phyloP scores from a whole-genome alignment of 176 grass and related monocot genomes.

The Miscanthus lutarioriparius region DNA sequence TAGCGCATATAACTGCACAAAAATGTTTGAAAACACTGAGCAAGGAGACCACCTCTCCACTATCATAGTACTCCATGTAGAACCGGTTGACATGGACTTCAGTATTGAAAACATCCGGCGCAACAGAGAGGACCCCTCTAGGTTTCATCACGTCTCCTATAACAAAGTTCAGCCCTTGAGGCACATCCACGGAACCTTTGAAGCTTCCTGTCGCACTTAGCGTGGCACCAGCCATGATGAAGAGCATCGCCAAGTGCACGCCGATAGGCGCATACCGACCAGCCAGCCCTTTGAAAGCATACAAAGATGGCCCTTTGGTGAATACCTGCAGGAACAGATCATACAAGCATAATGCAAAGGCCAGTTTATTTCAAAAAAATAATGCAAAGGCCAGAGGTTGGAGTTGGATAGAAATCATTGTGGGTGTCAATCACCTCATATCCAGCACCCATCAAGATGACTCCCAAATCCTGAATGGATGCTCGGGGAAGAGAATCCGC shows the following conservation, averaged over 20 bases:
- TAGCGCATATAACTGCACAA: background rate
- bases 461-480: slow-evolving; percentile 80
- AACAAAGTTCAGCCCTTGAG: slow-evolving; percentile 91
- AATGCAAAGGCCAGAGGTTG: background rate
- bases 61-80: slow-evolving; percentile 98
- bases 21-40: background rate
- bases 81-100: slow-evolving; percentile 95
- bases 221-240: slow-evolving; percentile 91
- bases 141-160: slow-evolving; percentile 89
- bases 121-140: slow-evolving; percentile 62
- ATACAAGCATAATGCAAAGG: slow-evolving; percentile 1
- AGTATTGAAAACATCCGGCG: slow-evolving; percentile 68
- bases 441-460: slow-evolving; percentile 88
- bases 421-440: slow-evolving; percentile 68
- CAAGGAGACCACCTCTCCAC: slow-evolving; percentile 74
- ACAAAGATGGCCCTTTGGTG: slow-evolving; percentile 72
- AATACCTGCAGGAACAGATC: slow-evolving; percentile 59
- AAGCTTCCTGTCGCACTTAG: slow-evolving; percentile 87
- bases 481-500: slow-evolving; percentile 71
- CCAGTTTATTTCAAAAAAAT: background rate
- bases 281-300: slow-evolving; percentile 89
- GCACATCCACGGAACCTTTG: slow-evolving; percentile 79
- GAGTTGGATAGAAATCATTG: background rate
- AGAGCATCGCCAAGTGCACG: slow-evolving; percentile 88
- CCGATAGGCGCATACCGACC: slow-evolving; percentile 82